These are phyloP conservation scores for Petunia hybrid DNA, from an alignment of 305 asterid genomes.

Conservation along the genomic window DNA sequence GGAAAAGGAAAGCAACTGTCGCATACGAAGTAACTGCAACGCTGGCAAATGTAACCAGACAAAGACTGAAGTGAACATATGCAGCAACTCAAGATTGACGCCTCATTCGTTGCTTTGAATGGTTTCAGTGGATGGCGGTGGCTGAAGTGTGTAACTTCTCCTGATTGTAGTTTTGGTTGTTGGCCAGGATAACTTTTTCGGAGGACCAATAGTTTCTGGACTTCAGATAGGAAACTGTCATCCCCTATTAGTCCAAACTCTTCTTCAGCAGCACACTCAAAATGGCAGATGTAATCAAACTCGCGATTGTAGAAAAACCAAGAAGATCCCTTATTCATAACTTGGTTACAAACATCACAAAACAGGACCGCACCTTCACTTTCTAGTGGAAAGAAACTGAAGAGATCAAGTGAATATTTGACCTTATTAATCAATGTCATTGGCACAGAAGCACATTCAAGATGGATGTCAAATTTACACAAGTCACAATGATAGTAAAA, in stretches of 20 bases:
- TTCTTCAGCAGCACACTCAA: slow-evolving; percentile 25
- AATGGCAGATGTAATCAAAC: slow-evolving; percentile 13
- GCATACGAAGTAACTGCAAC: slow-evolving; percentile 1
- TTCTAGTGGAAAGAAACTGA: not conserved
- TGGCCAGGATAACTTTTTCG: not conserved
- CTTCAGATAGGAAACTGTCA: not conserved
- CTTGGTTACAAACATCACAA: slow-evolving; percentile 18
- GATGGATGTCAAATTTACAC: slow-evolving; percentile 20
- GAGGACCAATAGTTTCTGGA: not conserved
- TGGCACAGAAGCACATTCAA: slow-evolving; percentile 14
- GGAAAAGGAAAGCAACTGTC: not conserved
- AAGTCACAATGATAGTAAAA: slow-evolving; percentile 23
- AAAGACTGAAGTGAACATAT: slow-evolving; percentile 15
- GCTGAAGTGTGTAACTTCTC: not conserved
- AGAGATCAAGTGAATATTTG: slow-evolving; percentile 12
- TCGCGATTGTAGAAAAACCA: slow-evolving; percentile 25
- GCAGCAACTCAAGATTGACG: not conserved
- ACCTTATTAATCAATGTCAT: not conserved
- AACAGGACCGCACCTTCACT: slow-evolving; percentile 2
- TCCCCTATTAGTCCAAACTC: not conserved
- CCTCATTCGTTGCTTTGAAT: not conserved
- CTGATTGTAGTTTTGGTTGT: not conserved
- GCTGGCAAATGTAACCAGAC: not conserved
- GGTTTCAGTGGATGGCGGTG: not conserved
- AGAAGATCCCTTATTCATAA: not conserved